Percentiles rank a stretch among this genome's conserved stretches.
Evolutionary conservation across 176 grass and related monocot genomes (phyloP).

Genomic region (Hordeum vulgare): DNA sequence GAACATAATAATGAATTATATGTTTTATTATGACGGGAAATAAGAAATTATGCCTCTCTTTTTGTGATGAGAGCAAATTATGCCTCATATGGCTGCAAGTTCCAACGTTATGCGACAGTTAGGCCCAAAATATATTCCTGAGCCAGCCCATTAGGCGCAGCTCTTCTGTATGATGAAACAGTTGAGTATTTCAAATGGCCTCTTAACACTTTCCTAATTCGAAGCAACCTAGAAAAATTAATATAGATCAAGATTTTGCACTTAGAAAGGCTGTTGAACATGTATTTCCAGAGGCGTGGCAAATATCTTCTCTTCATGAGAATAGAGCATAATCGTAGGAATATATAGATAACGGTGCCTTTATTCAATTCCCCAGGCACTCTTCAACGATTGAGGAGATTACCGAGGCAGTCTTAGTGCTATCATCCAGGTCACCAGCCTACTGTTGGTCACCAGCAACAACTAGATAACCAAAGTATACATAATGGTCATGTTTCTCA

Average conservation of each 20-base stretch:
- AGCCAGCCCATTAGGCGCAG: background rate
- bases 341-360: no score
- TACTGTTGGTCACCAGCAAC: background rate
- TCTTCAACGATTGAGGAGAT: background rate
- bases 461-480: background rate
- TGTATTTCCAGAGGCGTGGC: no score
- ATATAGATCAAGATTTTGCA: no score
- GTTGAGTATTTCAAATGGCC: background rate
- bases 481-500: background rate
- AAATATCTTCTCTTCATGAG: no score
- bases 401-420: no score
- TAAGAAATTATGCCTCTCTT: background rate
- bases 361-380: no score
- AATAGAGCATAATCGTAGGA: no score
- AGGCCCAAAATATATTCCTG: background rate
- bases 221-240: background rate
- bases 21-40: background rate
- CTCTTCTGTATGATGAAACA: background rate
- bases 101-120: background rate
- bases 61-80: background rate
- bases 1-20: background rate
- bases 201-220: background rate
- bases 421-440: no score
- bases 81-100: background rate
- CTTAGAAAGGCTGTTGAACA: no score